phyloP scores from a whole-genome alignment of 768 basidiomycete genomes.

The Suillus clintonianus region DNA sequence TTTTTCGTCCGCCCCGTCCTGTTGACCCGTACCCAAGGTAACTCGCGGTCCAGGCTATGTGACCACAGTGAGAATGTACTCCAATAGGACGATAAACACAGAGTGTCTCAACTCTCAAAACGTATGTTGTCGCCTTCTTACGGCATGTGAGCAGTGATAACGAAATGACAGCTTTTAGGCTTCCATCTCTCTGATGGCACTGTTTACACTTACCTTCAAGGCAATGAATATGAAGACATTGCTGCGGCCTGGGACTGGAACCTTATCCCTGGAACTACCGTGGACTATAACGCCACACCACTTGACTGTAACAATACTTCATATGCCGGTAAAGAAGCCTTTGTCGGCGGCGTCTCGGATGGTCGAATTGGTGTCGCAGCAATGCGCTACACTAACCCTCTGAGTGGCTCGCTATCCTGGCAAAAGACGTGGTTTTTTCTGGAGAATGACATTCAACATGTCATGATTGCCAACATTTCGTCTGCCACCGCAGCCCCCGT shows the following conservation, averaged over 20 bases:
- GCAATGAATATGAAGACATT: constrained; percentile 75
- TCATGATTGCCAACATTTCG: constrained; percentile 56
- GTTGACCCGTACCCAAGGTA: constrained; percentile 40
- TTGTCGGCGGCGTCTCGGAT: constrained; percentile 69
- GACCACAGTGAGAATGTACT: constrained; percentile 63
- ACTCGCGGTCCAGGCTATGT: constrained; percentile 63
- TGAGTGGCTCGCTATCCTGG: constrained; percentile 53
- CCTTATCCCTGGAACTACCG: constrained; percentile 71
- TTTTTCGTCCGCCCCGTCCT: not conserved
- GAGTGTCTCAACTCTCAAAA: constrained; percentile 71
- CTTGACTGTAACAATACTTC: constrained; percentile 48
- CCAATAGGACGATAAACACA: constrained; percentile 56
- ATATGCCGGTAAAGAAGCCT: constrained; percentile 49
- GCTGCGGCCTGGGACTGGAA: constrained; percentile 78
- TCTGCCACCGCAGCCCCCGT: constrained; percentile 49
- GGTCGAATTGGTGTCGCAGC: constrained; percentile 56
- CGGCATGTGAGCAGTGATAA: not conserved
- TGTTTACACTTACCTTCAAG: constrained; percentile 61
- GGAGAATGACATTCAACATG: constrained; percentile 59
- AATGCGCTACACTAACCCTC: constrained; percentile 70
- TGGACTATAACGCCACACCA: constrained; percentile 58
- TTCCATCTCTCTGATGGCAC: constrained; percentile 73
- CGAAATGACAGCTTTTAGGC: constrained; percentile 48
- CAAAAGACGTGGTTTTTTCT: constrained; percentile 80
- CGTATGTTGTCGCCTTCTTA: constrained; percentile 31